Evolutionary conservation across 2,329 filamentous ascomycete species (phyloP).

Genomic region (Fusarium hainanense): DNA sequence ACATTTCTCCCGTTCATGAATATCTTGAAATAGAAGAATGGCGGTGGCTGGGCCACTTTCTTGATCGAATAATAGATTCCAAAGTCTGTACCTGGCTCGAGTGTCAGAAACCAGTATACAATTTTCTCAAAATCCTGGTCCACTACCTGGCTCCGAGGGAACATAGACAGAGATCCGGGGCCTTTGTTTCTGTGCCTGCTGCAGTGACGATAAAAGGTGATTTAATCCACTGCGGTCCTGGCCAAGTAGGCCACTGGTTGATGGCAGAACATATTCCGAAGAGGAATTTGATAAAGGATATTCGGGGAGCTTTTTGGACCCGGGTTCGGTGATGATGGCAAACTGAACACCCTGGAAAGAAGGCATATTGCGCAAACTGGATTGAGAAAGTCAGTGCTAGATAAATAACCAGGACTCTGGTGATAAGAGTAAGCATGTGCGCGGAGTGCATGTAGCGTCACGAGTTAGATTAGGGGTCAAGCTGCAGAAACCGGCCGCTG

Average conservation of each 20-base stretch:
- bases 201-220: not conserved
- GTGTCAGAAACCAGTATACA: slow-evolving; percentile 3
- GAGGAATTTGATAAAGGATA: slow-evolving; percentile 66
- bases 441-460: not conserved
- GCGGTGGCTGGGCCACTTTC: slow-evolving; percentile 48
- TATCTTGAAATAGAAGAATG: slow-evolving; percentile 65
- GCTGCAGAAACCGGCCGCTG: not conserved
- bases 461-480: not conserved
- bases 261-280: slow-evolving; percentile 52
- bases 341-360: slow-evolving; percentile 61
- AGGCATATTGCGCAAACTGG: slow-evolving; percentile 55
- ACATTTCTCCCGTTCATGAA: slow-evolving; percentile 64
- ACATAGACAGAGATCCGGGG: slow-evolving; percentile 66
- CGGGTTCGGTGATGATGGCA: slow-evolving; percentile 54
- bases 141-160: slow-evolving; percentile 63
- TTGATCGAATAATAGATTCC: slow-evolving; percentile 61
- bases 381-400: not conserved
- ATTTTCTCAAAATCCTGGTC: too few relatives aligned
- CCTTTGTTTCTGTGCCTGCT: slow-evolving; percentile 48
- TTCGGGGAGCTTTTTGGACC: slow-evolving; percentile 58
- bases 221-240: slow-evolving; percentile 24
- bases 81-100: slow-evolving; percentile 60
- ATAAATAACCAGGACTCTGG: too few relatives aligned
- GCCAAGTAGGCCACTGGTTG: slow-evolving; percentile 25
- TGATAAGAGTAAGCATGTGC: not conserved